Evolutionary conservation across 345 rosid species (phyloP), one percentile per base, ranked within the genome.

Genomic region (Erysimum cheiranthoides): DNA sequence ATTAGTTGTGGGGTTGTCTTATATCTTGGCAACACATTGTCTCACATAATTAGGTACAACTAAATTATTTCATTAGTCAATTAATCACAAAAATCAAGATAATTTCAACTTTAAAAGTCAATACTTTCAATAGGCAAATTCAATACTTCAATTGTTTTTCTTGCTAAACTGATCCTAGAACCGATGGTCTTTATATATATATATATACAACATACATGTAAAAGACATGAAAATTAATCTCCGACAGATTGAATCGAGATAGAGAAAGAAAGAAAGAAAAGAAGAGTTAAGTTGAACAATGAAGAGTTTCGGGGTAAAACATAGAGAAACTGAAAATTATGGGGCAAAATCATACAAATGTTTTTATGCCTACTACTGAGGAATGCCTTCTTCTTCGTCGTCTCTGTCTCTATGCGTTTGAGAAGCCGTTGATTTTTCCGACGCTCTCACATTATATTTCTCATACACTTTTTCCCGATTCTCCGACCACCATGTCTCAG

Each of bases 401-500:
- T 52, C 77, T 61, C 75, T 64, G 52, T 62, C 62, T 69, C 80
- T 74, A 79, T 82, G 79, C 16, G 77, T 39, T 80, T 86, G 89
- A 61, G 82, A 72, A 71, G 73, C 71, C 18, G 94, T 84, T 69
- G 89, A 75, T 74, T 84, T 92, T 10, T 95, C 98, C 3, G 91
- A 74, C 35, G 85, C 96, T 9, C 90, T 87, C 21, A 92, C 93
- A 42, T 95, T 90, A 80, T 93, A 93, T 72, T 76, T 83, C 76
- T 90, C 94, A 39, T 91, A 89, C 68, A 95, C 97, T 81, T 78
- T 89, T 38, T 89, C 96, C 0, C 98, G 90, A 70, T 93, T 95
- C 81, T 95, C 98, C 43, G 96, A 93, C 99, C 99, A 95, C 98
- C 99, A 95, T 2, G 89, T 85, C 84, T 92, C 96, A 1, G 98